phyloP scores from a whole-genome alignment of 2,329 filamentous ascomycete species.

The Diaporthe helianthi region DNA sequence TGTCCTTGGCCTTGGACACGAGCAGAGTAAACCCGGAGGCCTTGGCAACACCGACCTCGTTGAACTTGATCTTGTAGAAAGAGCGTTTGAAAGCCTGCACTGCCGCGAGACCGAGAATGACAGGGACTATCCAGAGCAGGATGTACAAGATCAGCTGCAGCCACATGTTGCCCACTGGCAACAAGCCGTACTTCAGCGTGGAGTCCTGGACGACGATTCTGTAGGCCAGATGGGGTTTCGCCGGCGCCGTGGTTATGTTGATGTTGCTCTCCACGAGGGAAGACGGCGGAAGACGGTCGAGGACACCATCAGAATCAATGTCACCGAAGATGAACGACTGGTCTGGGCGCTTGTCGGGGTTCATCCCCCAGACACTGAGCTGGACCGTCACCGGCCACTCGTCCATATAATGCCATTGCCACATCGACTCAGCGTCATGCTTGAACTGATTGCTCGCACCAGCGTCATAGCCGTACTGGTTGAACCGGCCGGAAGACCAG shows the following conservation, averaged over 20 bases:
- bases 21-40: constrained; percentile 35
- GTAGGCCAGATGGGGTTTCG: constrained; percentile 61
- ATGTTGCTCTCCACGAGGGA: constrained; percentile 60
- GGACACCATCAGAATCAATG: constrained; percentile 62
- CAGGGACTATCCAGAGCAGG: constrained; percentile 60
- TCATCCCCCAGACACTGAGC: constrained; percentile 70
- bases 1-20: constrained; percentile 37
- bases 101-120: constrained; percentile 55
- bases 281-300: constrained; percentile 68
- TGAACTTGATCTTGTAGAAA: constrained; percentile 61
- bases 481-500: constrained; percentile 66
- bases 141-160: constrained; percentile 61
- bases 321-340: constrained; percentile 65
- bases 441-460: constrained; percentile 60
- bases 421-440: constrained; percentile 54
- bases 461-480: constrained; percentile 67
- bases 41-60: constrained; percentile 33
- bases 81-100: constrained; percentile 63
- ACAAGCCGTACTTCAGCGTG: constrained; percentile 57
- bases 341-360: constrained; percentile 66
- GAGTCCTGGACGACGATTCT: constrained; percentile 61
- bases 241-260: constrained; percentile 63
- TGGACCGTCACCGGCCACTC: constrained; percentile 68
- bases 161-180: constrained; percentile 59
- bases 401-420: constrained; percentile 66